Evolutionary conservation across 2,329 filamentous ascomycete species (phyloP).

Genomic region (Aaosphaeria arxii): DNA sequence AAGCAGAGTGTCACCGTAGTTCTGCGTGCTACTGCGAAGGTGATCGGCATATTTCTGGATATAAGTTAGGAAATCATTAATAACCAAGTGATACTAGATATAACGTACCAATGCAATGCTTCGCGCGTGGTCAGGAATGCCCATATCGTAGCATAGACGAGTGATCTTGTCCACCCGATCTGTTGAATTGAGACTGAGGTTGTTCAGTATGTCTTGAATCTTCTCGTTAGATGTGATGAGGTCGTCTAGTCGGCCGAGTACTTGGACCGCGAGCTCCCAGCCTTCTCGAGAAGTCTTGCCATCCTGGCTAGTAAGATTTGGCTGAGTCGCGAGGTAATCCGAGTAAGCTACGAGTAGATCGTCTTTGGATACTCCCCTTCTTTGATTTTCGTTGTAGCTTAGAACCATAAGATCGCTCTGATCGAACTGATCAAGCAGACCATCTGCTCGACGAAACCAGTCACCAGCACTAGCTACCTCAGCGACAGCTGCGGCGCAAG

Average conservation of each 20-base stretch:
- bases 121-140: slow-evolving; percentile 74
- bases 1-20: slow-evolving; percentile 82
- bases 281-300: slow-evolving; percentile 54
- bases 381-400: slow-evolving; percentile 50
- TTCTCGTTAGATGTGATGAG: slow-evolving; percentile 67
- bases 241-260: slow-evolving; percentile 79
- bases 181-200: slow-evolving; percentile 69
- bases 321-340: slow-evolving; percentile 54
- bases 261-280: slow-evolving; percentile 85
- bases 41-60: slow-evolving; percentile 76
- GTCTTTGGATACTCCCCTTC: slow-evolving; percentile 64
- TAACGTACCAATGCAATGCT: slow-evolving; percentile 74
- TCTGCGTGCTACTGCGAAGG: slow-evolving; percentile 67
- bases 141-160: slow-evolving; percentile 71
- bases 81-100: neutral
- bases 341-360: slow-evolving; percentile 76
- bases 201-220: slow-evolving; percentile 70
- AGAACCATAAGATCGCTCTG: slow-evolving; percentile 83
- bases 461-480: slow-evolving; percentile 81
- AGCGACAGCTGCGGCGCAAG: slow-evolving; percentile 72
- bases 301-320: slow-evolving; percentile 37
- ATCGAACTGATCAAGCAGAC: slow-evolving; percentile 67
- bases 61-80: slow-evolving; percentile 13
- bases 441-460: slow-evolving; percentile 64
- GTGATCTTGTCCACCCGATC: slow-evolving; percentile 79